Evolutionary conservation across 192 early-diverging fungal genomes (phyloP).

Genomic region (Coemansia sp.): DNA sequence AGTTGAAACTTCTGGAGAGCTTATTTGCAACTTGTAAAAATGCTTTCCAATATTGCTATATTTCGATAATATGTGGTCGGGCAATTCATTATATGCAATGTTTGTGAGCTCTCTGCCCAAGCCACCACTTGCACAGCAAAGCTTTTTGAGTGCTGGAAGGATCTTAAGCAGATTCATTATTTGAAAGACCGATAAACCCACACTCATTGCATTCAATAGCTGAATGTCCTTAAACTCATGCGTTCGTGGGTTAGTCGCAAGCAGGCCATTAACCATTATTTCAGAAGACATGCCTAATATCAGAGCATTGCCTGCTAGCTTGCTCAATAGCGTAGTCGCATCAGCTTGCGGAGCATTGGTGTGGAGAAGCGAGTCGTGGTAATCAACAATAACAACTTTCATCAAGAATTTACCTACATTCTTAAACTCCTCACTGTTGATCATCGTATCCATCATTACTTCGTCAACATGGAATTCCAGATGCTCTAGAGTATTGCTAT

Average conservation of each 20-base stretch:
- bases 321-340: not conserved
- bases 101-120: not conserved
- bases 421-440: not conserved
- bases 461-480: not conserved
- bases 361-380: not conserved
- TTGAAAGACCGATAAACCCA: not conserved
- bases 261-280: not conserved
- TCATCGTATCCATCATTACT: not conserved
- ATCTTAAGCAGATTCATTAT: not conserved
- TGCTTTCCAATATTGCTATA: not conserved
- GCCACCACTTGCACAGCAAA: not conserved
- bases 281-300: not conserved
- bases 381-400: not conserved
- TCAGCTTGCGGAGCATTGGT: not conserved
- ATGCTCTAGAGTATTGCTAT: constrained; percentile 9
- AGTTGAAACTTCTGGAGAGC: too few species aligned
- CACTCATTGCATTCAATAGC: not conserved
- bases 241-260: too few species aligned
- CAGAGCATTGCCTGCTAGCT: not conserved
- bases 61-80: not conserved
- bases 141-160: not conserved
- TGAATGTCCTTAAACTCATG: not conserved
- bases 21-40: not conserved
- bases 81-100: not conserved
- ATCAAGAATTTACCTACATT: not conserved